Conservation (phyloP, 371 early-diverging fungal species). For the Capillidium heterosporum region DNA sequence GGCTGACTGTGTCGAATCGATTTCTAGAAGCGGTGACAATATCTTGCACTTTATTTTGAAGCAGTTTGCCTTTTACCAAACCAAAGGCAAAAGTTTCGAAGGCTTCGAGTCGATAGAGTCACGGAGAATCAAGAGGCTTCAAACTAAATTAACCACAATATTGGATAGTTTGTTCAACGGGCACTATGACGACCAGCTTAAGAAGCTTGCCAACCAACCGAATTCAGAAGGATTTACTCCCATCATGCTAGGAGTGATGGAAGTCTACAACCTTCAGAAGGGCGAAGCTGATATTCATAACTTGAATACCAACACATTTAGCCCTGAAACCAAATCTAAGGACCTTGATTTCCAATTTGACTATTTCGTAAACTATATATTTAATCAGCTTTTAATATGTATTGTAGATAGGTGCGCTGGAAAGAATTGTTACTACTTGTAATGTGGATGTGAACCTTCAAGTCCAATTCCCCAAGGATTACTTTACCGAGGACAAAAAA, state of each 20-base stretch:
- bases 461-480: slow-evolving; percentile 17
- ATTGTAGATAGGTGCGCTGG: slow-evolving; percentile 4
- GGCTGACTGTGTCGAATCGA: slow-evolving; percentile 13
- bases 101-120: neutral
- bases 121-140: neutral
- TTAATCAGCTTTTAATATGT: no score
- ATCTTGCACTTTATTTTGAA: slow-evolving; percentile 19
- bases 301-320: neutral
- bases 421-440: slow-evolving; percentile 5
- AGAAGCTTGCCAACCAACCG: neutral
- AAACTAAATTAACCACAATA: neutral
- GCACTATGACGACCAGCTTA: neutral
- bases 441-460: slow-evolving; percentile 11
- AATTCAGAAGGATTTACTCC: slow-evolving; percentile 16
- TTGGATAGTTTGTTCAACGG: neutral
- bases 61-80: slow-evolving; percentile 4
- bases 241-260: slow-evolving; percentile 8
- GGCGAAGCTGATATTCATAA: neutral
- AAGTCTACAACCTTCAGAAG: slow-evolving; percentile 11
- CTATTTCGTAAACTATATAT: slow-evolving; percentile 6
- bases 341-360: neutral
- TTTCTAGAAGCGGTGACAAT: slow-evolving; percentile 12
- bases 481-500: slow-evolving; percentile 14
- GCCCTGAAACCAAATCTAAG: no score
- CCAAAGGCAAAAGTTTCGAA: slow-evolving; percentile 3